phyloP scores from a whole-genome alignment of 2,329 filamentous ascomycete genomes.

The Neophaeococcomyces aloes region DNA sequence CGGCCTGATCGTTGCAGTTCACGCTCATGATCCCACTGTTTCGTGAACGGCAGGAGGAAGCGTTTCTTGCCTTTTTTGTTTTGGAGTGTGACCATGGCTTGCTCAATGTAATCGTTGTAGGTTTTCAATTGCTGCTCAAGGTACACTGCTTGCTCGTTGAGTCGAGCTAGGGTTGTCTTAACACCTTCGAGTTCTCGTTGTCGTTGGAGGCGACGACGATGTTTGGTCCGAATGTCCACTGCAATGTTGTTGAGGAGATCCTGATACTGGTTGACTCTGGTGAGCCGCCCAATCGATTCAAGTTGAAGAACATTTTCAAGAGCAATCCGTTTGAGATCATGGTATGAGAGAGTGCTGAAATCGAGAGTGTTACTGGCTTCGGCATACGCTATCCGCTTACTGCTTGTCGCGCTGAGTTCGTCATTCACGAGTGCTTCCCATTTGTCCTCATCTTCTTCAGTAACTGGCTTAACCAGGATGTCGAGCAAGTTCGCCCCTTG shows the following conservation, averaged over 20 bases:
- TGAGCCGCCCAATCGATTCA: constrained; percentile 78
- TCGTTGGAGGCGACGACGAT: constrained; percentile 79
- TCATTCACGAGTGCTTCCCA: constrained; percentile 75
- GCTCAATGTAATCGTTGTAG: constrained; percentile 98
- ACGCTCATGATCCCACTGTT: constrained; percentile 96
- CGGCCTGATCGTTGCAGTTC: constrained; percentile 87
- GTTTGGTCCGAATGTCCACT: constrained; percentile 93
- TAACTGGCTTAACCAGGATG: constrained; percentile 84
- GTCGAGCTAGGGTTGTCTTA: constrained; percentile 36
- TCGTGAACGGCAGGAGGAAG: constrained; percentile 91
- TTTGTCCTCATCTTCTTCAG: constrained; percentile 74
- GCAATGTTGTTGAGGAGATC: constrained; percentile 97
- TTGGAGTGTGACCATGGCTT: constrained; percentile 92
- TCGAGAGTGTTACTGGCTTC: constrained; percentile 74
- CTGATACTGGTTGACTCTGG: constrained; percentile 80
- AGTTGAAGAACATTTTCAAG: constrained; percentile 88
- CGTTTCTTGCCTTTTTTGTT: constrained; percentile 93
- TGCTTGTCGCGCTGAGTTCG: constrained; percentile 60
- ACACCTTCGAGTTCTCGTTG: constrained; percentile 72
- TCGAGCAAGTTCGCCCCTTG: constrained; percentile 86
- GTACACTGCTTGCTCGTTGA: constrained; percentile 63
- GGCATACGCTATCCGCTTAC: constrained; percentile 76
- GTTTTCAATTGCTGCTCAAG: constrained; percentile 91
- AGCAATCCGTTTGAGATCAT: constrained; percentile 82
- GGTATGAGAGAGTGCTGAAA: constrained; percentile 78